Conservation (phyloP, 1,284 basidiomycete species). For the Exsudoporus floridanus region DNA sequence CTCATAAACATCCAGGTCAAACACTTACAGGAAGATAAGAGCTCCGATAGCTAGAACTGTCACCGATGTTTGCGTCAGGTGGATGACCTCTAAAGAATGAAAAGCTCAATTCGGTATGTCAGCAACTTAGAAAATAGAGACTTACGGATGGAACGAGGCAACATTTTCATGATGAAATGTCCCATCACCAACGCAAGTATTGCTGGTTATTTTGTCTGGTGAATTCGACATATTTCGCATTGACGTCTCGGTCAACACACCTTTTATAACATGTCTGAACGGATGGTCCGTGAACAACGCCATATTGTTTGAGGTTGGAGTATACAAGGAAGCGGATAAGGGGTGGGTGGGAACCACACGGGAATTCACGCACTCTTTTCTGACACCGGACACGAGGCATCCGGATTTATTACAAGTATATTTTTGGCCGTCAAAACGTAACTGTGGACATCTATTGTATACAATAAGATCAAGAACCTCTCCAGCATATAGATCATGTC, state of each 20-base stretch:
- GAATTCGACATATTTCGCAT: conserved; percentile 3
- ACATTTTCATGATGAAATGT: conserved; percentile 34
- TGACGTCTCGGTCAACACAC: conserved; percentile 16
- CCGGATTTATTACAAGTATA: conserved; percentile 6
- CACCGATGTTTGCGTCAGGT: conserved; percentile 70
- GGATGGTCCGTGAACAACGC: conserved; percentile 35
- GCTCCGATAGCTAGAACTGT: conserved; percentile 62
- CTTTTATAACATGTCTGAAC: conserved; percentile 34
- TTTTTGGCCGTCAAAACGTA: conserved; percentile 15
- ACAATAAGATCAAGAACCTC: conserved; percentile 9
- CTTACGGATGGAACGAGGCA: conserved; percentile 47
- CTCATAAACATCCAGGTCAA: not conserved
- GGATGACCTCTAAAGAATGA: conserved; percentile 54
- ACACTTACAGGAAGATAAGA: conserved; percentile 61
- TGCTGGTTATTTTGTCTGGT: conserved; percentile 21
- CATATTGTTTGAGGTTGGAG: conserved; percentile 25
- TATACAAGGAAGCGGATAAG: conserved; percentile 18
- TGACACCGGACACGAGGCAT: conserved; percentile 30
- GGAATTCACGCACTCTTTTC: conserved; percentile 24
- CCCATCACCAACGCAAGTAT: conserved; percentile 35
- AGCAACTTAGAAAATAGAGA: conserved; percentile 11
- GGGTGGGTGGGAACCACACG: conserved; percentile 30
- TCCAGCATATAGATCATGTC: conserved; percentile 8
- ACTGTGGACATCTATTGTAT: conserved; percentile 12
- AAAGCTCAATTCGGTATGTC: conserved; percentile 4